Percentiles rank a stretch among this genome's conserved stretches.
Conservation (phyloP, 371 early-diverging fungal genomes). For the Nematocida sp. region DNA sequence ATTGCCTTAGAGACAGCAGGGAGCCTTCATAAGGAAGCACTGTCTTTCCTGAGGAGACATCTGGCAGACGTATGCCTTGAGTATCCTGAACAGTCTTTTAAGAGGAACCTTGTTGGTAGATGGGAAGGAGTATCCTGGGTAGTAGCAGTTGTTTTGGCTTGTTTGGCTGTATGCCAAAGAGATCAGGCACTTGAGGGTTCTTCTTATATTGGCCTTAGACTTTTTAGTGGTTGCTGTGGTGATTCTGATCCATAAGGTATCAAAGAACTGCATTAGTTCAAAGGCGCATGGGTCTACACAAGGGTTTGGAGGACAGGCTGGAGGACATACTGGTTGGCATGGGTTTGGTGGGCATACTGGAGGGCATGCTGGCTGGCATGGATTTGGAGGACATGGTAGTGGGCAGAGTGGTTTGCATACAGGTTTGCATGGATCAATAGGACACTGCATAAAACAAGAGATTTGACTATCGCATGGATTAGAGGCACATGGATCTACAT, state of each 20-base stretch:
- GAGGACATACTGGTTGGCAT: conserved; percentile 40
- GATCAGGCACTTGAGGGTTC: conserved; percentile 9
- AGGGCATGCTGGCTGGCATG: conserved; percentile 14
- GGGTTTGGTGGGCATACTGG: conserved; percentile 33
- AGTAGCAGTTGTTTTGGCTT: too few species aligned
- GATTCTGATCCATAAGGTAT: neutral
- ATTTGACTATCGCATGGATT: too few species aligned
- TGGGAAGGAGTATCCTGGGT: too few species aligned
- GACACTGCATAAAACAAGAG: too few species aligned
- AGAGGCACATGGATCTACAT: too few species aligned
- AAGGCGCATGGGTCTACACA: neutral
- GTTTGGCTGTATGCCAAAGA: too few species aligned
- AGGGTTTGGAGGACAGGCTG: conserved; percentile 19
- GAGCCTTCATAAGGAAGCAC: neutral
- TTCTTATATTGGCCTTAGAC: neutral
- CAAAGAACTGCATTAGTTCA: conserved; percentile 6
- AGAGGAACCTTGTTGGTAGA: neutral
- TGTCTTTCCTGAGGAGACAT: neutral
- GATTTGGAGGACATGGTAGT: conserved; percentile 19
- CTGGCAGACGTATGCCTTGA: conserved; percentile 12
- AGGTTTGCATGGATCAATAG: too few species aligned
- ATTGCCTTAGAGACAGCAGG: neutral
- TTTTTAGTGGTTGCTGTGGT: neutral
- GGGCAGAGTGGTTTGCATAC: neutral
- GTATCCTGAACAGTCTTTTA: conserved; percentile 1